Evolutionary conservation across 257 asterid species (phyloP), one percentile per base, ranked within the genome.

Genomic region (Verbascum thapsus): DNA sequence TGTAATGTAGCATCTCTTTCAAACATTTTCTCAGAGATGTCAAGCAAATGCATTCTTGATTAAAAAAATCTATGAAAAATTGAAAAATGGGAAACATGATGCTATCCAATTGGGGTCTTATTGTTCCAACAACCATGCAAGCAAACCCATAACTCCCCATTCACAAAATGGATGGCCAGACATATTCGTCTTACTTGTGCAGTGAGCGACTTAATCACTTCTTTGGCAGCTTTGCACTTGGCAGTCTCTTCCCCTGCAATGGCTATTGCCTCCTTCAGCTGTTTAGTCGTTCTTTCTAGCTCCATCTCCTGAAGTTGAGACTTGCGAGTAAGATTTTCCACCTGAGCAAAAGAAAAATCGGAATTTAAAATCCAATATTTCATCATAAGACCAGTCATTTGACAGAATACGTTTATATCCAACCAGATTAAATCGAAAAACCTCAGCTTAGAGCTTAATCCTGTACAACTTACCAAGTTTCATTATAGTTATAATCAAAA

Each of bases 191-290:
- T 78, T 81, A 88, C 98, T 81, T 91, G 96, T 61, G 96, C 85
- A 66, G 96, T 91, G 26, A 91, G 95, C 19, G 96, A 86, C 81
- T 86, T 91, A 76, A 91, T 91, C 65, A 91, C 98, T 86, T 91
- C 98, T 83, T 91, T 91, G 12, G 98, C 98, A 10, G 95, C 96
- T 81, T 88, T 91, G 87, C 98, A 86, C 72, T 91, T 91, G 42
- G 91, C 88, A 74, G 88, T 84, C 84, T 91, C 98, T 67, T 91
- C 98, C 74, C 94, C 96, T 9, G 95, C 98, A 76, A 86, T 76
- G 56, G 85, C 66, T 54, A 83, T 81, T 58, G 96, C 91, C 66
- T 91, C 98, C 80, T 86, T 86, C 72, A 91, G 81, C 77, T 88
- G 95, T 63, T 79, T 84, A 40, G 87, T 79, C 59, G 87, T 78